Evolutionary conservation across 352 stramenopile genomes (phyloP).

Genomic region (Pythium rhizo-oryzae): DNA sequence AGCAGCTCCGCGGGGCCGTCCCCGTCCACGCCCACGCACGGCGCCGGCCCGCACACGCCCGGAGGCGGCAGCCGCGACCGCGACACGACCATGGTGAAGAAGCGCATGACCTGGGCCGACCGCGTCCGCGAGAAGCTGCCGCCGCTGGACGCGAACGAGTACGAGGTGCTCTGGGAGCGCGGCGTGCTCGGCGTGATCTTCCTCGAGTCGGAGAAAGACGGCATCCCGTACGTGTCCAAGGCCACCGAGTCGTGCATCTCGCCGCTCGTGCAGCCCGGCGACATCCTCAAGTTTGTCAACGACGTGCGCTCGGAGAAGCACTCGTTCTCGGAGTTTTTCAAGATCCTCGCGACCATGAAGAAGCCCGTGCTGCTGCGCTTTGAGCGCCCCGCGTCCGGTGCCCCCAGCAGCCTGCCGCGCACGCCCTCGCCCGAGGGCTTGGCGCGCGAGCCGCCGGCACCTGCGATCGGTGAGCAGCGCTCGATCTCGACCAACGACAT

Average conservation of each 20-base stretch:
- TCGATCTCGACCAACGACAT: conserved; percentile 42
- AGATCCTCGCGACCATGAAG: conserved; percentile 90
- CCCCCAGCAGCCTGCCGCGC: not conserved
- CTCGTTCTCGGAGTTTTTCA: conserved; percentile 90
- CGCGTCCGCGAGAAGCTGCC: conserved; percentile 82
- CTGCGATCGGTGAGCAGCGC: conserved; percentile 34
- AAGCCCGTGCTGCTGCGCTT: conserved; percentile 88
- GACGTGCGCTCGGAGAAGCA: conserved; percentile 85
- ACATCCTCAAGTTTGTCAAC: conserved; percentile 88
- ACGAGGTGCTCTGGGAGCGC: conserved; percentile 87
- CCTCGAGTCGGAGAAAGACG: conserved; percentile 83
- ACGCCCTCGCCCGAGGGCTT: conserved; percentile 6
- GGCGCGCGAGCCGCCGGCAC: not conserved
- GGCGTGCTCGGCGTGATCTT: conserved; percentile 88
- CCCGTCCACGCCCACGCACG: conserved; percentile 3
- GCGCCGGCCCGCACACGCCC: conserved; percentile 6
- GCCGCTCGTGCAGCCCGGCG: conserved; percentile 59
- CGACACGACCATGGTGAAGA: conserved; percentile 20
- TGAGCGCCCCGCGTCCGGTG: conserved; percentile 37
- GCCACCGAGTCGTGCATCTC: conserved; percentile 88
- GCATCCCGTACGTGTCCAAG: conserved; percentile 87
- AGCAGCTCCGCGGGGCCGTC: conserved; percentile 3
- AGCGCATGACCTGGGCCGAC: conserved; percentile 66
- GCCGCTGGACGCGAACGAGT: conserved; percentile 75
- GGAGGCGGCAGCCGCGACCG: conserved; percentile 3